Conservation (phyloP, 148 eudicot genomes). For the Arctostaphylos glauca region DNA sequence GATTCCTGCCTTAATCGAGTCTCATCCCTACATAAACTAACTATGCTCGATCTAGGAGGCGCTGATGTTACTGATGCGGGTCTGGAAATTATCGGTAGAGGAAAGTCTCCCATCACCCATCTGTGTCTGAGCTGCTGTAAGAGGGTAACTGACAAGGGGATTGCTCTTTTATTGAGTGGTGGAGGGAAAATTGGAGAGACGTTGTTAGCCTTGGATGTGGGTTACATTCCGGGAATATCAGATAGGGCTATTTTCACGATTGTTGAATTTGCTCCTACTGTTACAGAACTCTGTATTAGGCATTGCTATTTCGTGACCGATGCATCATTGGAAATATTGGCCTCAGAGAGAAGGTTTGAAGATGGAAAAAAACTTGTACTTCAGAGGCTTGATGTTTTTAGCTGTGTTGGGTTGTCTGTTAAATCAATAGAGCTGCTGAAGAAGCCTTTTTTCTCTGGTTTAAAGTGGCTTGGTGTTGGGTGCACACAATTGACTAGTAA, state of each 20-base stretch:
- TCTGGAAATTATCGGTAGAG: conserved; percentile 32
- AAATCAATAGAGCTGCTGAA: conserved; percentile 22
- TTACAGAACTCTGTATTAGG: conserved; percentile 42
- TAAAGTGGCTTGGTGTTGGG: conserved; percentile 49
- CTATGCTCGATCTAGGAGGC: conserved; percentile 34
- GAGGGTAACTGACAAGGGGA: conserved; percentile 44
- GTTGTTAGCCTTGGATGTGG: conserved; percentile 34
- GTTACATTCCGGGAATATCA: conserved; percentile 39
- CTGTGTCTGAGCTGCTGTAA: conserved; percentile 39
- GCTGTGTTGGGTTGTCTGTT: conserved; percentile 28
- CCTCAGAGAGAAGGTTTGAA: conserved; percentile 23
- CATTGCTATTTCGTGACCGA: conserved; percentile 41
- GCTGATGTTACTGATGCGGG: conserved; percentile 50
- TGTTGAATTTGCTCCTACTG: conserved; percentile 19
- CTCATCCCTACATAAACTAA: conserved; percentile 29
- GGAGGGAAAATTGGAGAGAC: conserved; percentile 34
- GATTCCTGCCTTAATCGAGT: conserved; percentile 33
- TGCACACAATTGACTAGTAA: conserved; percentile 18
- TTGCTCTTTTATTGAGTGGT: conserved; percentile 29
- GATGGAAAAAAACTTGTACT: conserved; percentile 22
- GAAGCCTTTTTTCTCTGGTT: conserved; percentile 39
- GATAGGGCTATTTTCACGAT: conserved; percentile 32
- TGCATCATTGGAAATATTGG: conserved; percentile 31
- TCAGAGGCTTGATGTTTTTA: conserved; percentile 36
- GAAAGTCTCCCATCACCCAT: conserved; percentile 28